Evolutionary conservation across 805 yeast species (phyloP).

Genomic region (Myxozyma lipomycoides): DNA sequence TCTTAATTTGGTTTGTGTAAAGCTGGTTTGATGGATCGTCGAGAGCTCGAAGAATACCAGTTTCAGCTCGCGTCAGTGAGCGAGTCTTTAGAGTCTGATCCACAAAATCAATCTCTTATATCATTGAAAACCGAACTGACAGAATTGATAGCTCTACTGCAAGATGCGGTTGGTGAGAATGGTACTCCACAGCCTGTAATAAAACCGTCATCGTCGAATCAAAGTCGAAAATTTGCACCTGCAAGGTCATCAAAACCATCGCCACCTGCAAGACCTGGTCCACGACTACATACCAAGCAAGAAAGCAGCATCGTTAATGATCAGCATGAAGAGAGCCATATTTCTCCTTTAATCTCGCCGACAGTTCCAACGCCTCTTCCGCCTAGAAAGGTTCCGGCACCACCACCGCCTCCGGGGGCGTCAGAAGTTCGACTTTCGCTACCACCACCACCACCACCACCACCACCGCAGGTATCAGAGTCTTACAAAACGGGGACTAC

Average conservation of each 20-base stretch:
- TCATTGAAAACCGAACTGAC: slow-evolving; percentile 33
- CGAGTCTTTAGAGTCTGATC: slow-evolving; percentile 31
- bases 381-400: not conserved
- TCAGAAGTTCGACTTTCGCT: not conserved
- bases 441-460: slow-evolving; percentile 13
- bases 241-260: not conserved
- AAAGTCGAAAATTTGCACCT: not conserved
- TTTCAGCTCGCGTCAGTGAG: slow-evolving; percentile 35
- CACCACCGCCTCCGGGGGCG: slow-evolving; percentile 8
- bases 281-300: not conserved
- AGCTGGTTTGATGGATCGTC: slow-evolving; percentile 18
- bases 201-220: not conserved
- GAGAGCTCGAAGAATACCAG: slow-evolving; percentile 37
- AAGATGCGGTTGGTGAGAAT: slow-evolving; percentile 1
- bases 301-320: not conserved
- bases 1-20: too few species aligned
- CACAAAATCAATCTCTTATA: slow-evolving; percentile 31
- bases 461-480: slow-evolving; percentile 1
- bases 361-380: not conserved
- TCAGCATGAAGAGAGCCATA: not conserved
- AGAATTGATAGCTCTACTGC: slow-evolving; percentile 34
- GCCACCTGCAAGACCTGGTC: not conserved
- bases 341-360: not conserved
- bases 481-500: slow-evolving; percentile 26
- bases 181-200: not conserved